Evolutionary conservation across 139 green algal species (phyloP), one percentile per base, ranked within the genome.

Genomic region (Chlamydomonas applanata): DNA sequence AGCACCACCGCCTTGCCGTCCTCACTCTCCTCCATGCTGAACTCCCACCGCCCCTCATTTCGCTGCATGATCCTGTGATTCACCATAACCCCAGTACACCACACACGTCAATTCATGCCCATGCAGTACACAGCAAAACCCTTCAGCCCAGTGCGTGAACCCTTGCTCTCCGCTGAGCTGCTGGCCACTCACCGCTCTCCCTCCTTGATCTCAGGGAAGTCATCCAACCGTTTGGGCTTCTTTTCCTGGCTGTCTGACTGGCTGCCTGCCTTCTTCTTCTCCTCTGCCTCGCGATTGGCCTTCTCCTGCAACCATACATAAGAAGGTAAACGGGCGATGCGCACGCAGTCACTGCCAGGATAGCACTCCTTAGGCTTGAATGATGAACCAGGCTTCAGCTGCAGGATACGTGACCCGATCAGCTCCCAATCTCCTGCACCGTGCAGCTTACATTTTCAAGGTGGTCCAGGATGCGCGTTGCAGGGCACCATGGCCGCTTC

Each of bases 381-480:
- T 49, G 40, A 56, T 14, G 22, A 9, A 65, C 57, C n/a, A n/a
- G n/a, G n/a, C n/a, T n/a, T n/a, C n/a, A n/a, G n/a, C n/a, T n/a
- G n/a, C n/a, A n/a, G n/a, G n/a, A n/a, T n/a, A n/a, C n/a, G n/a
- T n/a, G n/a, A n/a, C n/a, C n/a, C n/a, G n/a, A n/a, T n/a, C n/a
- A n/a, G n/a, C n/a, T n/a, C n/a, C n/a, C n/a, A n/a, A n/a, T n/a
- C n/a, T n/a, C n/a, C n/a, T 71, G 25, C 9, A 29, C 56, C 11
- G 56, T 5, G 27, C 33, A 2, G 0, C 61, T 64, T 75, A 91
- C 87, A 27, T 66, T 64, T 78, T 96, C 91, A 16, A 84, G 82
- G 54, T 96, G 90, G 66, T 97, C 92, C 60, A 94, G 66, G 14
- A 97, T 80, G 57, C 91, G 83, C 13, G 92, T 96, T 32, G 80